Conservation (phyloP, 2,329 filamentous ascomycete genomes). For the Pezicula radicicola region DNA sequence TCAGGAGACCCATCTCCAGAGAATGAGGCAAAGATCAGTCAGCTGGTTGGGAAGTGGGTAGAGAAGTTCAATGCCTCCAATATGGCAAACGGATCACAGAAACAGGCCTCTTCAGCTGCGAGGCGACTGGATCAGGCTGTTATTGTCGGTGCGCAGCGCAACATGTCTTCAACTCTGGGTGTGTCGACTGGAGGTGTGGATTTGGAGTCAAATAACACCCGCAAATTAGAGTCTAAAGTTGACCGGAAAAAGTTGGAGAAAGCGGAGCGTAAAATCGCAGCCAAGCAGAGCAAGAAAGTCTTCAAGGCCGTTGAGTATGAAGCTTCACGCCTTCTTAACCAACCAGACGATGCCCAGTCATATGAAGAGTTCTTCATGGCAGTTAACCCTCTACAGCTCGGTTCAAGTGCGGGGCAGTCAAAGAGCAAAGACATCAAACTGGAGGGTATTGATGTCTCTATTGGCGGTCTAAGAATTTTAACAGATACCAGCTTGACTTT, state of each 20-base stretch:
- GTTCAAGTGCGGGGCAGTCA: constrained; percentile 60
- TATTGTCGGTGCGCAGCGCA: constrained; percentile 88
- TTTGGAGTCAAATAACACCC: constrained; percentile 84
- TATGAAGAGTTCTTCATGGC: constrained; percentile 99
- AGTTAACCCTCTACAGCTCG: constrained; percentile 92
- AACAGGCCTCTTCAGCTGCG: constrained; percentile 71
- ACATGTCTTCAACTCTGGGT: constrained; percentile 93
- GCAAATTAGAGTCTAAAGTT: constrained; percentile 96
- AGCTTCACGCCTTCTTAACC: constrained; percentile 82
- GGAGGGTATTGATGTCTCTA: constrained; percentile 92
- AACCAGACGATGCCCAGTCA: constrained; percentile 78
- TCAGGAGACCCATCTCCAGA: constrained; percentile 74
- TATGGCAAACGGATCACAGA: constrained; percentile 62
- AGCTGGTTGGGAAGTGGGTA: constrained; percentile 88
- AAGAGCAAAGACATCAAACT: constrained; percentile 99
- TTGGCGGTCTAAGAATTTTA: constrained; percentile 83
- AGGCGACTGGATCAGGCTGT: constrained; percentile 90
- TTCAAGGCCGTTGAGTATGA: constrained; percentile 99
- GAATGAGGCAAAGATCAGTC: constrained; percentile 74
- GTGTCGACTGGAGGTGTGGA: constrained; percentile 83
- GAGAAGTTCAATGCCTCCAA: constrained; percentile 73
- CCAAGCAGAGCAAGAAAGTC: constrained; percentile 96
- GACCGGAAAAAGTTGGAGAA: constrained; percentile 99
- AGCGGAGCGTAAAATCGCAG: constrained; percentile 93
- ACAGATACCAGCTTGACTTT: constrained; percentile 88